Percentiles rank a stretch among this genome's conserved stretches.
Conservation (phyloP, 257 asterid genomes). For the Vinca minor region DNA sequence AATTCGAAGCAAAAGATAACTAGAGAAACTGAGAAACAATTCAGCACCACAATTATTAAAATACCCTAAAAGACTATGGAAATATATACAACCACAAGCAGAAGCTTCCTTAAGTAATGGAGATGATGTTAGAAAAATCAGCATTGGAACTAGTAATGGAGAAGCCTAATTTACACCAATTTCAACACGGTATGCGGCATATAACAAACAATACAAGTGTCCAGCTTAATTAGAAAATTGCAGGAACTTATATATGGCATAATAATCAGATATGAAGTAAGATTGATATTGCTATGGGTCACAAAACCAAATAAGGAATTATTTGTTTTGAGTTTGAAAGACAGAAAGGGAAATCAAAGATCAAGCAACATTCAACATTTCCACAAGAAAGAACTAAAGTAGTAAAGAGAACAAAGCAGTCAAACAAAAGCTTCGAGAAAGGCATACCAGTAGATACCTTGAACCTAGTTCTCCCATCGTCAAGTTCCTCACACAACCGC, state of each 20-base stretch:
- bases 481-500: constrained; percentile 58
- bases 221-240: constrained; percentile 6
- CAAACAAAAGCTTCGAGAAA: constrained; percentile 20
- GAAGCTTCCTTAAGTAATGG: background rate
- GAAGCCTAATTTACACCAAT: background rate
- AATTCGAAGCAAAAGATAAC: background rate
- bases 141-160: too few relatives aligned
- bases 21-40: background rate
- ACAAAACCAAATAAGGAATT: background rate
- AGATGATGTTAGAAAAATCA: background rate
- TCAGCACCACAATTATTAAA: background rate
- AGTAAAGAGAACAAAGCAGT: background rate
- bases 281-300: background rate
- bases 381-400: background rate
- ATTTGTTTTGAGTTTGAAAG: background rate
- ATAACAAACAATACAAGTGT: background rate
- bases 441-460: constrained; percentile 90
- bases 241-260: background rate
- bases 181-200: background rate
- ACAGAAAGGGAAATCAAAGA: constrained; percentile 5
- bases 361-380: background rate
- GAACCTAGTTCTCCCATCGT: constrained; percentile 57
- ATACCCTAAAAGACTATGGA: background rate
- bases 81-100: background rate
- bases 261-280: background rate